A percentile compares a stretch with the other conserved stretches of the same genome.
Evolutionary conservation across 208 protist genomes (phyloP).

Genomic region (Wallacemonas sp.): DNA sequence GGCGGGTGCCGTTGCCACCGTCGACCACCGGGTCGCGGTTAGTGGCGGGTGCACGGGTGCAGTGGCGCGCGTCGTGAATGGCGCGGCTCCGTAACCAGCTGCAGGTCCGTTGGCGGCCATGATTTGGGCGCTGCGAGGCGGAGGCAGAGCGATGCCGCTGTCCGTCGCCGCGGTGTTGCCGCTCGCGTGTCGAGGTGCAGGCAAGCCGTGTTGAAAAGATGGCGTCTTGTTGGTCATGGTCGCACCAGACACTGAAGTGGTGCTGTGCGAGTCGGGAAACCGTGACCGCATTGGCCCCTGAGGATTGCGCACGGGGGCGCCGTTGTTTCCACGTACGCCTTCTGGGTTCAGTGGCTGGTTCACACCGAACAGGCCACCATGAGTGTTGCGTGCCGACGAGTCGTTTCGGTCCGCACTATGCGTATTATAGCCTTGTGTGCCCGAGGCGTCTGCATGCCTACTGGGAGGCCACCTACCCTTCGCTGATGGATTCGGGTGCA

Average conservation of each 20-base stretch:
- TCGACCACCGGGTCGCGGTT: neutral
- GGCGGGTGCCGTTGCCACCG: neutral
- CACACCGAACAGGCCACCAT: neutral
- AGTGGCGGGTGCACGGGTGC: neutral
- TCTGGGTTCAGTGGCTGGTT: neutral
- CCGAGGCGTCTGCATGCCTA: neutral
- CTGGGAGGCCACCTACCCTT: neutral
- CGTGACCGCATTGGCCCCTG: neutral
- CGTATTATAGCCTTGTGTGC: neutral
- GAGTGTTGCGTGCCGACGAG: neutral
- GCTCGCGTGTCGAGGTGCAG: neutral
- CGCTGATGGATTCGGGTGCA: neutral
- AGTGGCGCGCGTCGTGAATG: neutral
- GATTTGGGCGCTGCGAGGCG: slow-evolving; percentile 14
- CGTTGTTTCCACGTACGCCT: neutral
- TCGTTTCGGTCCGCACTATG: neutral
- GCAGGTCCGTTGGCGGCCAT: slow-evolving; percentile 6
- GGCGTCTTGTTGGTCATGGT: neutral
- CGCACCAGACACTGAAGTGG: neutral
- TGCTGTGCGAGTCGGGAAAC: neutral
- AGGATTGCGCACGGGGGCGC: neutral
- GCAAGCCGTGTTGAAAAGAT: neutral
- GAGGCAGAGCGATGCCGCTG: slow-evolving; percentile 8
- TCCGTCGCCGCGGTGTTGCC: neutral
- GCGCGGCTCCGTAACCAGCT: neutral